Percentiles rank a stretch among this genome's conserved stretches.
Conservation (phyloP, 2,329 filamentous ascomycete genomes). For the Xylaria digitata region DNA sequence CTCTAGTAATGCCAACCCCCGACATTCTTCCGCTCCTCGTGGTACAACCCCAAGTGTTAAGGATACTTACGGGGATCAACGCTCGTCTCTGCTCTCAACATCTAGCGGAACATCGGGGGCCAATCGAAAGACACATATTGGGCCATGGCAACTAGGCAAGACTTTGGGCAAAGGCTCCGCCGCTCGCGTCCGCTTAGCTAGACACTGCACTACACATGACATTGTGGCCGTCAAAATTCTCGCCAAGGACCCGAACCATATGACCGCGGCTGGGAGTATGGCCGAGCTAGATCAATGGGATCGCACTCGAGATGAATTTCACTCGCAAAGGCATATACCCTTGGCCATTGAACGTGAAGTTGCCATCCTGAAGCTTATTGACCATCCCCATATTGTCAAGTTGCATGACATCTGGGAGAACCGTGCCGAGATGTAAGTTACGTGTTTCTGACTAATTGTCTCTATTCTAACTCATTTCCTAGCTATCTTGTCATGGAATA, state of each 20-base stretch:
- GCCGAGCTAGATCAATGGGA: constrained; percentile 83
- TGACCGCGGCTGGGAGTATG: constrained; percentile 87
- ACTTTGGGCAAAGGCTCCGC: constrained; percentile 91
- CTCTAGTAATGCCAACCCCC: constrained; percentile 6
- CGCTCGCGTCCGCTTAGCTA: constrained; percentile 85
- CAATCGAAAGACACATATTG: constrained; percentile 78
- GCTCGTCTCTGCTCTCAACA: constrained; percentile 46
- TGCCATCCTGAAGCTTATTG: constrained; percentile 94
- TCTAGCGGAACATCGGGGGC: constrained; percentile 50
- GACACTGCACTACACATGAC: constrained; percentile 81
- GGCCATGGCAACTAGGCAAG: constrained; percentile 91
- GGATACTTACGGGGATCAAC: constrained; percentile 38
- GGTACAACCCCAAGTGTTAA: constrained; percentile 29
- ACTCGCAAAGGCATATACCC: constrained; percentile 78
- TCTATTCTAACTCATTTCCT: constrained; percentile 42
- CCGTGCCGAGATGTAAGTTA: constrained; percentile 84
- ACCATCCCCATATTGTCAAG: constrained; percentile 94
- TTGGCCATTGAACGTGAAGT: constrained; percentile 94
- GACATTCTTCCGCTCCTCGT: constrained; percentile 18
- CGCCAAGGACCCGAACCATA: constrained; percentile 80
- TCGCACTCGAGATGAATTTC: constrained; percentile 64
- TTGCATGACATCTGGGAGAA: constrained; percentile 99
- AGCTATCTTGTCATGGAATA: constrained; percentile 97
- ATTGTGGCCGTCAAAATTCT: constrained; percentile 96
- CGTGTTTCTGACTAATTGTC: constrained; percentile 16